Evolutionary conservation across 2,329 filamentous ascomycete species (phyloP), one percentile per base, ranked within the genome.

Genomic region (Botrytis sinoallii): DNA sequence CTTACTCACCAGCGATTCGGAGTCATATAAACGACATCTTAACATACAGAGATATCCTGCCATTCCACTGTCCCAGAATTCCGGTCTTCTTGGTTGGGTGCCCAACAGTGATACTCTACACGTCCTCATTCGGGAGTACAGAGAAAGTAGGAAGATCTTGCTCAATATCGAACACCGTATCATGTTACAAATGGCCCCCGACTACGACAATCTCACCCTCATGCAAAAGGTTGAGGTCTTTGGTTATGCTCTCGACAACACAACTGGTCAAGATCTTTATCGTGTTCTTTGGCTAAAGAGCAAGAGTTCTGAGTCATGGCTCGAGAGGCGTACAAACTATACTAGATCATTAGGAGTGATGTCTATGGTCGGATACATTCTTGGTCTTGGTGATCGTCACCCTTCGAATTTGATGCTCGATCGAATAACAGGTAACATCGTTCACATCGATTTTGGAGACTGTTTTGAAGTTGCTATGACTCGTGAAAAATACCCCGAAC

Each of bases 151-250:
- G 72, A 97, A 98, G 85, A 99, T 99, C 77, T 85, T 99, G 57
- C 91, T 99, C 77, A 99, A 99, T 81, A 99, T 99, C 77, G 96
- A 99, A 84, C 96, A 99, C 82, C 92, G 97, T 61, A 99, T 99
- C 82, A 99, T 99, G 96, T 86, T 99, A 73, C 97, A 99, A 83
- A 99, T 99, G 96, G 96, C 96, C 38, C 97, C 96, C 0, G 96
- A 99, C 82, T 99, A 98, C 80, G 96, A 99, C 81, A 98, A 97
- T 80, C 90, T 99, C 65, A 98, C 97, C 0, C 88, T 99, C 52
- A 98, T 99, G 96, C 97, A 99, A 82, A 99, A 99, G 85, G 97
- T 99, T 0, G 97, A 99, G 83, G 96, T 99, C 18, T 99, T 99
- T 81, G 95, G 96, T 46, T 99, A 99, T 82, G 97, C 96, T 7